Percentiles rank a stretch among this genome's conserved stretches.
These are phyloP conservation scores for Tagetes patula DNA, from an alignment of 129 eudicot genomes.

Conservation along the genomic window DNA sequence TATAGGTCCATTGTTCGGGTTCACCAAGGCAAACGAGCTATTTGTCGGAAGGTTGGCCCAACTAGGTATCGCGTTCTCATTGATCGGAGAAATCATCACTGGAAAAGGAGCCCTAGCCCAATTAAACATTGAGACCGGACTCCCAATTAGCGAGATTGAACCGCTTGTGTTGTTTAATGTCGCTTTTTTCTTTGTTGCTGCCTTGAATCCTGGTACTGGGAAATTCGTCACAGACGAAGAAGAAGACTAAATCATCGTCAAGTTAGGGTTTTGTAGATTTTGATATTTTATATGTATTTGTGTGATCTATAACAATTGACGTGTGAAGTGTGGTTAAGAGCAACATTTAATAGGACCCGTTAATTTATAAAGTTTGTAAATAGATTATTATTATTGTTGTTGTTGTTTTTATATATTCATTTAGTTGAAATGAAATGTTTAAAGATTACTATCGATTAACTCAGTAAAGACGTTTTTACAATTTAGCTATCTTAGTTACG, in stretches of 20 bases:
- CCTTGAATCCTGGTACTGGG: slow-evolving; percentile 96
- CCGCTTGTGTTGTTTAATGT: slow-evolving; percentile 90
- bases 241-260: slow-evolving; percentile 40
- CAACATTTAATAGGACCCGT: not conserved
- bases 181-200: slow-evolving; percentile 89
- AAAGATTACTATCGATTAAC: no score
- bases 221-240: slow-evolving; percentile 92
- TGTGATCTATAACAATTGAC: slow-evolving; percentile 13
- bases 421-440: not conserved
- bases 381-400: not conserved
- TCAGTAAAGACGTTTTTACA: no score
- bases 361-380: not conserved
- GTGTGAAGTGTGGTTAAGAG: slow-evolving; percentile 26
- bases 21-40: slow-evolving; percentile 93
- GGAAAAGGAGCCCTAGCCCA: slow-evolving; percentile 98
- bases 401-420: not conserved
- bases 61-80: slow-evolving; percentile 88
- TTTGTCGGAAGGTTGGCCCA: slow-evolving; percentile 98
- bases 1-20: slow-evolving; percentile 89
- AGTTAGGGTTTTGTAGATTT: slow-evolving; percentile 34
- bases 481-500: no score
- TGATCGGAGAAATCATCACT: slow-evolving; percentile 91
- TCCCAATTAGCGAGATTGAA: slow-evolving; percentile 81
- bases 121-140: slow-evolving; percentile 89
- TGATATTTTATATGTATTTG: slow-evolving; percentile 26